Evolutionary conservation across 176 grass and related monocot genomes (phyloP).

Genomic region (Cymbopogon citratus): DNA sequence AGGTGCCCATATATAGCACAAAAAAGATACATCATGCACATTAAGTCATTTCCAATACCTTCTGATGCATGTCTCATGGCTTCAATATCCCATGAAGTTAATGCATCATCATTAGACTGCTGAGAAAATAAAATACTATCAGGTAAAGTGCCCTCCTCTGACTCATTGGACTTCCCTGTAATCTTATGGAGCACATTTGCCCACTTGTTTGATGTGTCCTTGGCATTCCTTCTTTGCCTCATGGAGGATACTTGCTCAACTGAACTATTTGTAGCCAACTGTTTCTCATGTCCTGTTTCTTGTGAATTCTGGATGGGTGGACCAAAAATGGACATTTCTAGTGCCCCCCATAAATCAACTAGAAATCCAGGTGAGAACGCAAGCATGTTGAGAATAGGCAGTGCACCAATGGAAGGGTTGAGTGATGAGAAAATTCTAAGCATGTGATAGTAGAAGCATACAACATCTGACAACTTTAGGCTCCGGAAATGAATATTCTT

Average conservation of each 20-base stretch:
- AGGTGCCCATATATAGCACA: conserved; percentile 87
- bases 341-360: conserved; percentile 64
- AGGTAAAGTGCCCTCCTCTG: conserved; percentile 32
- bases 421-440: conserved; percentile 73
- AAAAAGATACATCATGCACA: conserved; percentile 70
- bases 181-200: conserved; percentile 84
- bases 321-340: conserved; percentile 60
- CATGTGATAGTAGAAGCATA: conserved; percentile 85
- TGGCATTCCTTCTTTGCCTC: conserved; percentile 58
- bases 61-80: conserved; percentile 67
- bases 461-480: conserved; percentile 54
- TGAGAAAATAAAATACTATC: conserved; percentile 40
- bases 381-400: conserved; percentile 91
- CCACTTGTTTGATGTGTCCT: conserved; percentile 85
- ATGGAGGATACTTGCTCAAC: conserved; percentile 41
- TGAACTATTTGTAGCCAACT: conserved; percentile 39
- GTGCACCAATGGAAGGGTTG: conserved; percentile 51
- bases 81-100: conserved; percentile 77
- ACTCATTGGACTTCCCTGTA: conserved; percentile 63
- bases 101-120: conserved; percentile 40
- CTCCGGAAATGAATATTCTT: conserved; percentile 17
- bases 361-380: conserved; percentile 94
- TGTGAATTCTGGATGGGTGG: conserved; percentile 24
- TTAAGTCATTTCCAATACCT: conserved; percentile 51
- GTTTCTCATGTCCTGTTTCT: conserved; percentile 40